Evolutionary conservation across 257 asterid species (phyloP), one percentile per base, ranked within the genome.

Genomic region (Eucommia ulmoides): DNA sequence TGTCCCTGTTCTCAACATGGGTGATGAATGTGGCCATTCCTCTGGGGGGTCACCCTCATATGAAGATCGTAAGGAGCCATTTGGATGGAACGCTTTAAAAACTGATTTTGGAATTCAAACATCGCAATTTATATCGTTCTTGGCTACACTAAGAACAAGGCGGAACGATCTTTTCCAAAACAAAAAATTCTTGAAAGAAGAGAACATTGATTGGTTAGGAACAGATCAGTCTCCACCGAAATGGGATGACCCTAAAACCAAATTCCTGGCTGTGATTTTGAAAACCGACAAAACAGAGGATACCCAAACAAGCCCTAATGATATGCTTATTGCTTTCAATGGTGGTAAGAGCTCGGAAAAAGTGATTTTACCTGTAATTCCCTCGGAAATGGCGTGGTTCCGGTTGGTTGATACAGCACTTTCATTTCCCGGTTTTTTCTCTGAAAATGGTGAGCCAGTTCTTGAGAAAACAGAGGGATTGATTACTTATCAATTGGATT

Each of bases 1-100:
- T 1, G 86, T 86, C 54, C 98, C 98, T 1, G 74, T 91, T 26
- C 80, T 91, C n/a, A 86, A 74, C 84, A 91, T 85, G 96, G 98
- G 96, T 33, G 95, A 91, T 61, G 96, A 91, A 63, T 86, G 92
- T 55, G 96, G 96, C 64, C 92, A 61, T 59, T 86, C 96, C 22
- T 57, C 62, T 3, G 67, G 76, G 42, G 98, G 96, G 14, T 76
- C 84, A 63, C 66, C 58, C 4, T 59, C 59, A 46, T 65, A 72
- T 29, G 46, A 59, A 17, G 78, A 80, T 52, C 79, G 82, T 1
- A 68, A 64, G 53, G 66, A 64, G 53, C 74, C 79, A 60, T 49
- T 86, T 44, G 70, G 77, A 25, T 91, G 98, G 96, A 72, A 72
- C 17, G 72, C 81, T 29, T 22, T 86, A 63, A 60, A 46, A 46